A percentile compares a stretch with the other conserved stretches of the same genome.
Conservation (phyloP, 2,329 filamentous ascomycete species). For the Fusarium sp. region DNA sequence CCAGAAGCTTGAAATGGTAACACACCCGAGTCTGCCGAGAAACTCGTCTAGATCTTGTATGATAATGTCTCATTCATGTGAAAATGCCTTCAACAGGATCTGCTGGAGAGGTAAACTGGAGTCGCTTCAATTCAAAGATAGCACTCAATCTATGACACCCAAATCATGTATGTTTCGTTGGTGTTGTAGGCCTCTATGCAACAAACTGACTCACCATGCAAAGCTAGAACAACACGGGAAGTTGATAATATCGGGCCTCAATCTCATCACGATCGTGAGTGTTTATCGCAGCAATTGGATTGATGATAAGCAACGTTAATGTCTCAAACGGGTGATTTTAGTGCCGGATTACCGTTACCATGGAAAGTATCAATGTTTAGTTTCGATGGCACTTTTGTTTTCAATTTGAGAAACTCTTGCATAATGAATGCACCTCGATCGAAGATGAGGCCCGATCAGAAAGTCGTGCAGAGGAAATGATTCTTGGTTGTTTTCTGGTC, state of each 20-base stretch:
- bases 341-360: constrained; percentile 13
- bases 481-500: not conserved
- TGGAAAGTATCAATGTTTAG: not conserved
- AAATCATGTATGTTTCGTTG: not conserved
- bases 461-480: constrained; percentile 3
- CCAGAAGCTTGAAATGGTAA: constrained; percentile 6
- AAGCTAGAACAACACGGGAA: not conserved
- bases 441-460: constrained; percentile 21
- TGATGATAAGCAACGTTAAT: constrained; percentile 4
- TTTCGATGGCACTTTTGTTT: constrained; percentile 14
- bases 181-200: not conserved
- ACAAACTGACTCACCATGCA: constrained; percentile 1
- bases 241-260: constrained; percentile 14
- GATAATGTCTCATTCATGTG: constrained; percentile 16
- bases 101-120: not conserved
- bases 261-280: not conserved
- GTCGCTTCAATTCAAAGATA: not conserved
- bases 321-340: constrained; percentile 16
- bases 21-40: constrained; percentile 9
- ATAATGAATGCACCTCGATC: constrained; percentile 12
- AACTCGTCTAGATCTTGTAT: not conserved
- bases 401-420: not conserved
- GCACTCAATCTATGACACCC: not conserved
- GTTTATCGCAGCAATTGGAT: not conserved
- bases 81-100: not conserved